Percentiles rank a stretch among this genome's conserved stretches.
Evolutionary conservation across 2,329 filamentous ascomycete species (phyloP).

Genomic region (Paracoccidioides lutzii): DNA sequence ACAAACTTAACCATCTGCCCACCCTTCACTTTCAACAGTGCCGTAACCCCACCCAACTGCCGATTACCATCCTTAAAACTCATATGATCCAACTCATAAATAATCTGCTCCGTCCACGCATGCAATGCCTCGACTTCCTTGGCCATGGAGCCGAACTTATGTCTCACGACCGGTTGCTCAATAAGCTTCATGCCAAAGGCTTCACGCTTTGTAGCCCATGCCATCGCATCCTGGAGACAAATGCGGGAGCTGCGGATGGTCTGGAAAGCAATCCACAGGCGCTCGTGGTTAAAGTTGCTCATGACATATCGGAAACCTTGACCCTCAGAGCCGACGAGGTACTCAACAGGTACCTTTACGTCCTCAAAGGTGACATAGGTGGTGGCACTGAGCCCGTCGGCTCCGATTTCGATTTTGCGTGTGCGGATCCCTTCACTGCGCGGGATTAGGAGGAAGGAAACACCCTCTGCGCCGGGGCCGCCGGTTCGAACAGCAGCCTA

Average conservation of each 20-base stretch:
- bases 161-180: conserved; percentile 61
- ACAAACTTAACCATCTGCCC: conserved; percentile 7
- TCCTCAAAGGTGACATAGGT: conserved; percentile 49
- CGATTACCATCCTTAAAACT: conserved; percentile 1
- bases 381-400: background rate
- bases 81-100: conserved; percentile 2
- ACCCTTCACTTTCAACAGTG: conserved; percentile 1
- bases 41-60: conserved; percentile 2
- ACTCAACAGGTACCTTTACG: conserved; percentile 67
- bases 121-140: background rate
- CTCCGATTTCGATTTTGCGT: conserved; percentile 1
- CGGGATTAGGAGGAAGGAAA: conserved; percentile 2
- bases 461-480: background rate
- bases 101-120: conserved; percentile 3
- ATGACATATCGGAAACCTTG: conserved; percentile 77
- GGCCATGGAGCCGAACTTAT: conserved; percentile 2
- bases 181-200: conserved; percentile 75
- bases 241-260: conserved; percentile 53
- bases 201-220: conserved; percentile 77
- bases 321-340: conserved; percentile 69
- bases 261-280: conserved; percentile 60
- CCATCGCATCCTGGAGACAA: conserved; percentile 70
- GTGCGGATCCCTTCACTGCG: background rate
- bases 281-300: conserved; percentile 80
- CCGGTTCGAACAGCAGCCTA: conserved; percentile 2